Evolutionary conservation across 2,329 filamentous ascomycete genomes (phyloP), one percentile per base, ranked within the genome.

Genomic region (Sporothrix globosa): DNA sequence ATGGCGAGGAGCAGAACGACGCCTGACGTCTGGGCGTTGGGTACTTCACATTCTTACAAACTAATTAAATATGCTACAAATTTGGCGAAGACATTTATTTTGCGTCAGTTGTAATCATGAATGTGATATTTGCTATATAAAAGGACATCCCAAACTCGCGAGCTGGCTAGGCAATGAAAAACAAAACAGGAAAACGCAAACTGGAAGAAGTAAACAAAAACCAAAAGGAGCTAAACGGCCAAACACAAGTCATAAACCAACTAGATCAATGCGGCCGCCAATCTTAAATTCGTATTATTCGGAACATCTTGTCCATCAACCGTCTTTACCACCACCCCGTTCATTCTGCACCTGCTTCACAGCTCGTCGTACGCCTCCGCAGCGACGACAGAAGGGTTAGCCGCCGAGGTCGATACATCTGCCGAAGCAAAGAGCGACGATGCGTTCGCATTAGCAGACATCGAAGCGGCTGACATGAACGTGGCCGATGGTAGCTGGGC

Each of bases 161-260:
- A 68, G 41, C 67, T 68, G 56, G 67, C 53, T 69, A 21, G 53
- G 24, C 66, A 58, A 71, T 48, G 19, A n/a, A 48, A 54, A 50
- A 5, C 19, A 67, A 14, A 52, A 10, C 54, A n/a, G 41, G 11
- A 44, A 44, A 44, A 44, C 11, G 2, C 41, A 44, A 44, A 17
- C 10, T 17, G 41, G 3, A 13, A 44, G 2, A 4, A 13, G 10
- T 13, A 44, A 17, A 44, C 41, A 34, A 6, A 34, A 34, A 34
- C 5, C 34, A 58, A 68, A 52, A 50, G 41, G 44, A 17, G 30
- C 21, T 14, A 41, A 41, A 61, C n/a, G 34, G 5, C 21, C 21
- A 58, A 63, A 30, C 39, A 63, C 27, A 65, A 27, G 30, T 34
- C 44, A 30, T 65, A 48, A 3, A 65, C 44, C 13, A 65, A 48